Conservation (phyloP, 306 rosid species). For the Trichosanthes cucumerina region DNA sequence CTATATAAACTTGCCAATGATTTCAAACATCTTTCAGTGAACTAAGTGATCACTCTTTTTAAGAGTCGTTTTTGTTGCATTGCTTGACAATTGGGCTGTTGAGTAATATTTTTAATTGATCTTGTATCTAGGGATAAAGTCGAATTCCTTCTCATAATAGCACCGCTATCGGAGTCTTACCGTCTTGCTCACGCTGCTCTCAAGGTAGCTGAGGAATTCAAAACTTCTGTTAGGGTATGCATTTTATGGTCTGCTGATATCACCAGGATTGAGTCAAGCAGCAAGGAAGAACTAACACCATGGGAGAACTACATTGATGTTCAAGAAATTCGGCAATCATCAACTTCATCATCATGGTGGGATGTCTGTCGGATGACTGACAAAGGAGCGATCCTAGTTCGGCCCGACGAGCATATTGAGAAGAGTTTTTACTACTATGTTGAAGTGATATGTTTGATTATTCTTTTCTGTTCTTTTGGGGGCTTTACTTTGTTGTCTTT, state of each 20-base stretch:
- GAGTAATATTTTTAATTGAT: constrained; percentile 3
- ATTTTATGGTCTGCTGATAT: constrained; percentile 52
- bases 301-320: constrained; percentile 57
- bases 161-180: constrained; percentile 45
- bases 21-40: not conserved
- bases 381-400: constrained; percentile 62
- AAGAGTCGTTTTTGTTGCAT: not conserved
- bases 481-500: not conserved
- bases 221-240: constrained; percentile 41
- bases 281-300: constrained; percentile 37
- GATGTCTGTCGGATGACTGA: constrained; percentile 54
- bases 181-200: constrained; percentile 51
- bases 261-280: constrained; percentile 27
- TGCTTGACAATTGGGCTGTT: not conserved
- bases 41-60: not conserved
- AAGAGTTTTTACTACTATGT: constrained; percentile 45
- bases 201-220: constrained; percentile 50
- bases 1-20: not conserved
- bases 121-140: constrained; percentile 55
- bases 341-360: constrained; percentile 57
- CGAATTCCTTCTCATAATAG: constrained; percentile 67
- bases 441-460: constrained; percentile 1
- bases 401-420: constrained; percentile 77
- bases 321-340: constrained; percentile 31
- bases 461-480: not conserved